Evolutionary conservation across 2,329 filamentous ascomycete genomes (phyloP).

Genomic region (Parafenestella ontariensis): DNA sequence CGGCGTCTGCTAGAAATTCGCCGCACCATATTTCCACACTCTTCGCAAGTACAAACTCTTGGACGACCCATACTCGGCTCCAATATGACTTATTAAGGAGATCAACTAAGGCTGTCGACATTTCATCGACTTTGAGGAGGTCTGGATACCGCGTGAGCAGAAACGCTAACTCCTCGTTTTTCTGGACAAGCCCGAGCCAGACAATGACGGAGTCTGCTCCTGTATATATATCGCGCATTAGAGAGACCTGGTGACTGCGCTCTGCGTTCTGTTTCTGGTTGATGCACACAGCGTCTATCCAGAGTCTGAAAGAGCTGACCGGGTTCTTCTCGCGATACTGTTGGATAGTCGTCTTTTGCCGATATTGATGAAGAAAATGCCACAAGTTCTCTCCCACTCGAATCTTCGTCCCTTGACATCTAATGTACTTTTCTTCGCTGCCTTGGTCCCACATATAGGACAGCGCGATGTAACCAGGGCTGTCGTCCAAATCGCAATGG

Average conservation of each 20-base stretch:
- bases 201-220: constrained; percentile 16
- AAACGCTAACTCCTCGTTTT: constrained; percentile 15
- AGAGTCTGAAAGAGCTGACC: neutral
- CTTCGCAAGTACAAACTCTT: constrained; percentile 21
- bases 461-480: constrained; percentile 16
- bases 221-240: constrained; percentile 21
- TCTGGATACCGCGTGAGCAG: constrained; percentile 12
- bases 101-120: constrained; percentile 3
- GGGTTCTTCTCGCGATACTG: constrained; percentile 8
- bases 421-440: constrained; percentile 2
- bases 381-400: constrained; percentile 17
- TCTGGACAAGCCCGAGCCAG: constrained; percentile 15
- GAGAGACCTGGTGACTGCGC: constrained; percentile 15
- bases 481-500: constrained; percentile 15
- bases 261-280: constrained; percentile 19
- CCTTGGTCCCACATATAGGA: constrained; percentile 26
- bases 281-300: constrained; percentile 24
- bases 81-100: constrained; percentile 20
- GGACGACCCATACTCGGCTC: constrained; percentile 19
- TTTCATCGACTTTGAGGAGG: constrained; percentile 12
- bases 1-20: constrained; percentile 6
- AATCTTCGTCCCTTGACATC: constrained; percentile 11
- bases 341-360: constrained; percentile 5
- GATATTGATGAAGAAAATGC: constrained; percentile 21
- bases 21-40: constrained; percentile 20